Evolutionary conservation across 1,284 basidiomycete species (phyloP).

Genomic region (Coniferiporia weirii): DNA sequence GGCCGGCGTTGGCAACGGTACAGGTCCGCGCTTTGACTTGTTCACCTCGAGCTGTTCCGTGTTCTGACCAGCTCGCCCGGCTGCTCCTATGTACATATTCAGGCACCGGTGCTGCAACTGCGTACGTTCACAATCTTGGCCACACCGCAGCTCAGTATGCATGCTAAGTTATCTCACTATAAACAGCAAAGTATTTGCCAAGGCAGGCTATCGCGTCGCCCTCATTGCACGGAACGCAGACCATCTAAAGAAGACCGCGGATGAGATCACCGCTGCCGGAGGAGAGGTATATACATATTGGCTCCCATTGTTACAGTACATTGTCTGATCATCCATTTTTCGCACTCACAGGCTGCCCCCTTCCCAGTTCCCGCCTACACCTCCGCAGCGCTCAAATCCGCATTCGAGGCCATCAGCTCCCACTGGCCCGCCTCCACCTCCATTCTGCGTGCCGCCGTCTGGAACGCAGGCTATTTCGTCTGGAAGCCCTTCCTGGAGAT

Average conservation of each 20-base stretch:
- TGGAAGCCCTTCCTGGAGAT: constrained; percentile 28
- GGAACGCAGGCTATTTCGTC: constrained; percentile 25
- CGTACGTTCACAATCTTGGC: background rate
- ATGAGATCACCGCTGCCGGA: constrained; percentile 22
- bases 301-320: background rate
- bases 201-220: constrained; percentile 27
- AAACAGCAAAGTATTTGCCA: constrained; percentile 13
- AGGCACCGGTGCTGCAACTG: constrained; percentile 19
- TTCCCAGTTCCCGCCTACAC: constrained; percentile 25
- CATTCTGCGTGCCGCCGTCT: constrained; percentile 24
- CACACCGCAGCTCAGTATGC: too few relatives aligned
- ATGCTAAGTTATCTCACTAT: background rate
- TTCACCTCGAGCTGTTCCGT: too few relatives aligned
- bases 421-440: constrained; percentile 24
- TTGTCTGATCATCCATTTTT: background rate
- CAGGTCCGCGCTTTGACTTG: background rate
- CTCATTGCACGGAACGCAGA: constrained; percentile 27
- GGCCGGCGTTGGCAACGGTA: constrained; percentile 5
- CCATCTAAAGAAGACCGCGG: constrained; percentile 20
- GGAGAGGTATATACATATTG: constrained; percentile 20
- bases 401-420: constrained; percentile 23
- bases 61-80: background rate
- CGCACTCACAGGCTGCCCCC: constrained; percentile 21
- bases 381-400: constrained; percentile 20
- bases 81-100: background rate